These are phyloP conservation scores for Blastocystis sp. DNA, from an alignment of 352 stramenopile genomes.

Conservation along the genomic window DNA sequence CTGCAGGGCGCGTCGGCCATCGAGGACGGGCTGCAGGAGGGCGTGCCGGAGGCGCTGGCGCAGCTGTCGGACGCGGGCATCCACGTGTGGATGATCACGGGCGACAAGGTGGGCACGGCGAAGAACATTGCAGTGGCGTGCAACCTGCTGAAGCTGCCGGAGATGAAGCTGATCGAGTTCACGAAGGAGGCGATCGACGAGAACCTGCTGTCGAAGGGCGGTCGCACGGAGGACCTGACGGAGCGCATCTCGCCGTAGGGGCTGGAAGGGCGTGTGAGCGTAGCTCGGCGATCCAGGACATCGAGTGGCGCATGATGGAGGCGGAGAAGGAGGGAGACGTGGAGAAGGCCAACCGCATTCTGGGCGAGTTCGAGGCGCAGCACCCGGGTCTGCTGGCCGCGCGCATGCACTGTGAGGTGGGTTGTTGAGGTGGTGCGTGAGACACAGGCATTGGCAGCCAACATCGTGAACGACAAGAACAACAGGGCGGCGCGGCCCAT, in stretches of 20 bases:
- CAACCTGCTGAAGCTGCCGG: slow-evolving; percentile 84
- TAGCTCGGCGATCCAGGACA: slow-evolving; percentile 54
- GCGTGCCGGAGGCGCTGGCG: slow-evolving; percentile 89
- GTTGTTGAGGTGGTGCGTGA: neutral
- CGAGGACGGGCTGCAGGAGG: slow-evolving; percentile 92
- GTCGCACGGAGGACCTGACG: slow-evolving; percentile 50
- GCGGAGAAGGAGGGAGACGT: slow-evolving; percentile 10
- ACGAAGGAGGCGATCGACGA: slow-evolving; percentile 13
- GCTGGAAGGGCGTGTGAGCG: slow-evolving; percentile 20
- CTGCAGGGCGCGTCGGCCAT: slow-evolving; percentile 91
- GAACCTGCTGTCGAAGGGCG: slow-evolving; percentile 43
- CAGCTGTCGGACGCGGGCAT: slow-evolving; percentile 90
- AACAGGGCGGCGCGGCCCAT: neutral
- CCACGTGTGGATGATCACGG: slow-evolving; percentile 98
- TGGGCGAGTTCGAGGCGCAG: neutral
- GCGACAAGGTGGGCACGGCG: slow-evolving; percentile 96
- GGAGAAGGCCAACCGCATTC: slow-evolving; percentile 7
- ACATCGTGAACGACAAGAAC: neutral
- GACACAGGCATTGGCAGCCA: neutral
- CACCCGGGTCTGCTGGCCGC: slow-evolving; percentile 15
- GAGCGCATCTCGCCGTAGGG: slow-evolving; percentile 59
- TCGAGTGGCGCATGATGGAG: slow-evolving; percentile 10
- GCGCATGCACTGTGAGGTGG: slow-evolving; percentile 22
- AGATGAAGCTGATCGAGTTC: slow-evolving; percentile 70
- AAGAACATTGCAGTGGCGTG: slow-evolving; percentile 96